These are phyloP conservation scores for Ganoderma multipileum DNA, from an alignment of 1,284 basidiomycete species.

Conservation along the genomic window DNA sequence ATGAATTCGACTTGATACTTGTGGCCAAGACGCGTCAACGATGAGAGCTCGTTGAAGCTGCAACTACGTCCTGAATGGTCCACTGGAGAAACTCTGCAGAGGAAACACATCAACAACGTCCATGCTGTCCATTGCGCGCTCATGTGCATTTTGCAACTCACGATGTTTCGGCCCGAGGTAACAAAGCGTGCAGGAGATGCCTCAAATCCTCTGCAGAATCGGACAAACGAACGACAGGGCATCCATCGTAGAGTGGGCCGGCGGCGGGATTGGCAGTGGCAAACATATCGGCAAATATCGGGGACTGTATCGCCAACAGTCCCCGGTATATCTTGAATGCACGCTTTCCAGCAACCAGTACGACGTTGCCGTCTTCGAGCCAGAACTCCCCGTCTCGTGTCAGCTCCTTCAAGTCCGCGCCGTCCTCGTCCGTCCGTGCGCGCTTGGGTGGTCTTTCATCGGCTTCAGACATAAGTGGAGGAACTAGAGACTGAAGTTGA, in stretches of 20 bases:
- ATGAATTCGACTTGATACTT: conserved; percentile 14
- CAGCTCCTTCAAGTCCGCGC: not conserved
- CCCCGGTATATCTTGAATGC: conserved; percentile 76
- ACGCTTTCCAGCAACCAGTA: conserved; percentile 58
- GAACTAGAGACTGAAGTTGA: not conserved
- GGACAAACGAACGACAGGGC: conserved; percentile 16
- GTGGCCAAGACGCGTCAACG: conserved; percentile 14
- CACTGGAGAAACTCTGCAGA: too few relatives aligned
- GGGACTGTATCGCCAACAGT: conserved; percentile 32
- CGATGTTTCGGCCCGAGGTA: not conserved
- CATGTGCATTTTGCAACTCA: too few relatives aligned
- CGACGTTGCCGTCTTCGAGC: conserved; percentile 74
- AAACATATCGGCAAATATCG: conserved; percentile 22
- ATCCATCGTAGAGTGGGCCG: conserved; percentile 10
- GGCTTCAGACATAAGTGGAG: not conserved
- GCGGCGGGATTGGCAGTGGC: conserved; percentile 5
- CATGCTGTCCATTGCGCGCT: too few relatives aligned
- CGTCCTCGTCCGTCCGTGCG: not conserved
- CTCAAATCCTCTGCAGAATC: conserved; percentile 14
- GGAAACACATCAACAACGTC: too few relatives aligned
- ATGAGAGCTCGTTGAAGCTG: conserved; percentile 6
- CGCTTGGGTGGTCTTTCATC: not conserved
- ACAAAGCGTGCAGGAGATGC: conserved; percentile 6
- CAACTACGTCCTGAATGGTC: too few relatives aligned
- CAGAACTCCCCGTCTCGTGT: conserved; percentile 58